A percentile compares a stretch with the other conserved stretches of the same genome.
Conservation (phyloP, 2,329 filamentous ascomycete genomes). For the Capronia coronata region DNA sequence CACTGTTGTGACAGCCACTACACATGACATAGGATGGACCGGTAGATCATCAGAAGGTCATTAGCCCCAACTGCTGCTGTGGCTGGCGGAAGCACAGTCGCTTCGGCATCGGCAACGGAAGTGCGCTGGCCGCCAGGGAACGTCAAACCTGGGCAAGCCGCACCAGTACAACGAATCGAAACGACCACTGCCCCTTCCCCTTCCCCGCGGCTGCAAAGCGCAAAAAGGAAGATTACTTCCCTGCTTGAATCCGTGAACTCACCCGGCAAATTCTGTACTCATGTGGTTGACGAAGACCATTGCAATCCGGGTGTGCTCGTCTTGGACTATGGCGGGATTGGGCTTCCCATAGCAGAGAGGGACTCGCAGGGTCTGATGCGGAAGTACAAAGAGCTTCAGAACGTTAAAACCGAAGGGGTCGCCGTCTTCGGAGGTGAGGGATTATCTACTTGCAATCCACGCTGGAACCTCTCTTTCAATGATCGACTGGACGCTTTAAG, state of each 20-base stretch:
- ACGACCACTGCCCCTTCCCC: not conserved
- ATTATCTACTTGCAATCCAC: not conserved
- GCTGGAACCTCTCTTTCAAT: not conserved
- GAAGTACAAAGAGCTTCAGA: not conserved
- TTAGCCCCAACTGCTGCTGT: too few species aligned
- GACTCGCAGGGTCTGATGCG: not conserved
- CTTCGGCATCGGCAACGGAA: not conserved
- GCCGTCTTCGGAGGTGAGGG: not conserved
- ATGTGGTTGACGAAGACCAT: not conserved
- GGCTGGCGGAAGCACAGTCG: too few species aligned
- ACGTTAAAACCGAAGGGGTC: not conserved
- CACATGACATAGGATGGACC: too few species aligned
- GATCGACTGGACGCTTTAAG: not conserved
- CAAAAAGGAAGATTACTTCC: not conserved
- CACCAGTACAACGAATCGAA: not conserved
- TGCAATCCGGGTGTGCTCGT: not conserved
- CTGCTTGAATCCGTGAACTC: not conserved
- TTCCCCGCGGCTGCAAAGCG: not conserved
- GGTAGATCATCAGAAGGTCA: too few species aligned
- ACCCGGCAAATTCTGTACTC: not conserved
- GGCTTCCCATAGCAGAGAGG: not conserved
- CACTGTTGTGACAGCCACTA: too few species aligned
- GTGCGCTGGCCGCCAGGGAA: not conserved
- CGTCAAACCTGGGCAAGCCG: too few species aligned
- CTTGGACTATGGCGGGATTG: not conserved